A percentile compares a stretch with the other conserved stretches of the same genome.
Evolutionary conservation across 2,329 filamentous ascomycete species (phyloP).

Genomic region (Monosporascus sp.): DNA sequence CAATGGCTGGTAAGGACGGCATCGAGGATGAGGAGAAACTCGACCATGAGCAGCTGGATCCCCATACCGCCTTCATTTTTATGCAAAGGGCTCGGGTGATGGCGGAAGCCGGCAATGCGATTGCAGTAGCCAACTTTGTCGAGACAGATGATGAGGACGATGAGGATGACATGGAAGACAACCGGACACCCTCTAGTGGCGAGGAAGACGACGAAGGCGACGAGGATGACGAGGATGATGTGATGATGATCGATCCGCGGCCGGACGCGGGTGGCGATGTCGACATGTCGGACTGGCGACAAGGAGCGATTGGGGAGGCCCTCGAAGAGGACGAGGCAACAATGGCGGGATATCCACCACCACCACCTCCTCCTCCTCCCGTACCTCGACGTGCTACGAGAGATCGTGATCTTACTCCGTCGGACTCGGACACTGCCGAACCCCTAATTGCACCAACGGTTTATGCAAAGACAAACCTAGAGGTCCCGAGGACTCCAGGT

Average conservation of each 20-base stretch:
- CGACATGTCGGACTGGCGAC: slow-evolving; percentile 43
- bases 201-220: slow-evolving; percentile 60
- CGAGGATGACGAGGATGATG: slow-evolving; percentile 52
- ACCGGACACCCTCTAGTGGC: slow-evolving; percentile 28
- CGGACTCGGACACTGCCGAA: slow-evolving; percentile 68
- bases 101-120: slow-evolving; percentile 19
- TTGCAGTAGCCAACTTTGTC: slow-evolving; percentile 27
- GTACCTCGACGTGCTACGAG: slow-evolving; percentile 38
- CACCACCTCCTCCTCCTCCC: slow-evolving; percentile 59
- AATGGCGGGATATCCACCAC: slow-evolving; percentile 66
- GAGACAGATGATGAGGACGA: slow-evolving; percentile 44
- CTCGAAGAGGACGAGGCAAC: slow-evolving; percentile 74
- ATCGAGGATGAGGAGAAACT: slow-evolving; percentile 75
- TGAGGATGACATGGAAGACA: slow-evolving; percentile 36
- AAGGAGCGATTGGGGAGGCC: slow-evolving; percentile 52
- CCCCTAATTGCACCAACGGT: slow-evolving; percentile 57
- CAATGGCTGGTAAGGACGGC: slow-evolving; percentile 68
- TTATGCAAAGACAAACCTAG: slow-evolving; percentile 59
- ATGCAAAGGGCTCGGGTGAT: slow-evolving; percentile 32
- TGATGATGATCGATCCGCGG: slow-evolving; percentile 52
- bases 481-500: slow-evolving; percentile 79
- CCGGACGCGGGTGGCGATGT: slow-evolving; percentile 38
- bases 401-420: slow-evolving; percentile 61
- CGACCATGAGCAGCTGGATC: slow-evolving; percentile 37
- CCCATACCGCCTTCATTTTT: slow-evolving; percentile 25